Base-by-base conservation (phyloP, 176 grass and related monocot genomes). In the Otatea glauca region DNA sequence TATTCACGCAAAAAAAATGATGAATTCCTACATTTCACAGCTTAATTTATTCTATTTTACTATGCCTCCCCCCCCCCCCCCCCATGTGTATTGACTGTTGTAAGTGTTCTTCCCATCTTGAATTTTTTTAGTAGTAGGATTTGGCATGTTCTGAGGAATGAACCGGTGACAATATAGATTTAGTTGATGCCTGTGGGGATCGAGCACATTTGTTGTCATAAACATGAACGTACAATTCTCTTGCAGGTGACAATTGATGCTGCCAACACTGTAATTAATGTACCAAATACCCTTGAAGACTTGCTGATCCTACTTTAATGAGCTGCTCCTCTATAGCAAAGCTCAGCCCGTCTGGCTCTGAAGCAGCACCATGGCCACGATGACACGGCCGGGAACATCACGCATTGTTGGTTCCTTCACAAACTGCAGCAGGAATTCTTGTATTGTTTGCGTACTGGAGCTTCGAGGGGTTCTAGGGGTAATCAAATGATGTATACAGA, bases 171-270 rank as follows among this genome's bases (percentile, higher is more conserved):
- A 13, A 25, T 25, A 61, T 61, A 61, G 58, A 25, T 60, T 43
- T 60, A 24, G 60, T 55, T 64, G 48, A 59, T 81, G 1, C 12
- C 48, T 74, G 24, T 49, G 37, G 15, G 21, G 3, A 60, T 3
- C 47, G 4, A 48, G 11, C 39, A 24, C 5, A 34, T 53, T 78
- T 5, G 24, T 58, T 66, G 16, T 23, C 8, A 2, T 11, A 58
- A 86, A 21, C 58, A 17, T 47, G 32, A 8, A 29, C 27, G 15
- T 38, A 2, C 16, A 17, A 51, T n/a, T 20, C 9, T 86, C 17
- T 44, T 86, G 51, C 88, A 90, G 88, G 88, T 37, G 88, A 87
- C 50, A 84, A 73, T 48, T 90, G 74, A 90, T 4, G n/a, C 13
- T 9, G 1, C 6, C 37, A 9, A 61, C 44, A 55, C 25, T 90